Evolutionary conservation across 2,329 filamentous ascomycete genomes (phyloP).

Genomic region (Harringtonia lauricola): DNA sequence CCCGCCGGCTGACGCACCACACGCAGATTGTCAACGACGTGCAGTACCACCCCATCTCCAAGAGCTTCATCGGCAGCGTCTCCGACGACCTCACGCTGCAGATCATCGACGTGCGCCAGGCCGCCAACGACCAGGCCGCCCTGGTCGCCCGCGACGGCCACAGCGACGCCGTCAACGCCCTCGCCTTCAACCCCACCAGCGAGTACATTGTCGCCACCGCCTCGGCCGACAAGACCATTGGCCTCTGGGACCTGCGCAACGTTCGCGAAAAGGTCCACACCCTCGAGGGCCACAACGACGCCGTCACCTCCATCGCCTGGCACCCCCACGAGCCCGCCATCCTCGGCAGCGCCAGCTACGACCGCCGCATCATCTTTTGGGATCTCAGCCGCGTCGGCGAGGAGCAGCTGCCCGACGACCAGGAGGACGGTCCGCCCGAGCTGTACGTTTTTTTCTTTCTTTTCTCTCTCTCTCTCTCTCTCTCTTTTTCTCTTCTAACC

Average conservation of each 20-base stretch:
- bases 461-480: not conserved
- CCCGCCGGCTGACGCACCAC: slow-evolving; percentile 76
- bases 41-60: slow-evolving; percentile 82
- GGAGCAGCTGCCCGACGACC: slow-evolving; percentile 89
- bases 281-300: slow-evolving; percentile 77
- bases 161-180: slow-evolving; percentile 85
- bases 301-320: slow-evolving; percentile 88
- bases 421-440: slow-evolving; percentile 89
- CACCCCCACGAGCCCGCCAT: slow-evolving; percentile 85
- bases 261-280: slow-evolving; percentile 83
- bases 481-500: slow-evolving; percentile 12
- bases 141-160: slow-evolving; percentile 65
- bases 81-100: slow-evolving; percentile 93
- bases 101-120: slow-evolving; percentile 73
- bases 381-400: slow-evolving; percentile 85
- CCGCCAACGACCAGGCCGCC: slow-evolving; percentile 54
- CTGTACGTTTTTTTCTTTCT: slow-evolving; percentile 50
- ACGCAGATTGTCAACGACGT: slow-evolving; percentile 91
- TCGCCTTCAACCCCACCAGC: slow-evolving; percentile 87
- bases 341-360: slow-evolving; percentile 83
- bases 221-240: slow-evolving; percentile 90
- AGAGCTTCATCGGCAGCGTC: slow-evolving; percentile 78
- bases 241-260: slow-evolving; percentile 89
- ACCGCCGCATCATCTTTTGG: slow-evolving; percentile 92
- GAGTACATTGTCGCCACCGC: slow-evolving; percentile 87